Base-by-base conservation (phyloP, 305 asterid species). In the Fraxinus baroniana region DNA sequence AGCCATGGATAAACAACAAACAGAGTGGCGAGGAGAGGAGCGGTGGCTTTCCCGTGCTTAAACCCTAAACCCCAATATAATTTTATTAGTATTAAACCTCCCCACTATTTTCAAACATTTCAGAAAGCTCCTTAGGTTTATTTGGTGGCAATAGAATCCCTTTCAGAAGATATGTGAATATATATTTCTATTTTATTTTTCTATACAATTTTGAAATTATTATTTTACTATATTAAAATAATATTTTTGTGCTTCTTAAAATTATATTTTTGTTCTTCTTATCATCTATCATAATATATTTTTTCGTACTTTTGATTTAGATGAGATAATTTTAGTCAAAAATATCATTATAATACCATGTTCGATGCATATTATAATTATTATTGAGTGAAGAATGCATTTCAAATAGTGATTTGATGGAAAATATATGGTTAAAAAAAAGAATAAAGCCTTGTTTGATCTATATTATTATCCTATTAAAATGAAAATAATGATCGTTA, bases 1-100 rank as follows among this genome's bases (percentile, higher is more conserved):
- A 85, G 90, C 89, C 94, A 90, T 89, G 75, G 78, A 82, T 77
- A 78, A 78, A 81, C 26, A 12, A 28, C n/a, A 64, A 12, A 28
- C n/a, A 64, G 18, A 8, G 72, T 9, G 17, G 72, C 72, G 17
- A 20, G 0, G 72, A 12, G 66, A 5, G 66, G 8, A 4, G 66
- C 66, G 26, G 26, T 1, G 66, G 32, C 10, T 35, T 17, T 30
- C 28, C 71, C 36, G 32, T 78, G 77, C 78, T 76, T 82, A 82
- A 86, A 82, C 88, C 89, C 88, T 84, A 88, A 84, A 80, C 80
- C 86, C 83, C 78, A 4, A 68, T 2, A 17, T 17, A 6, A 37
- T 37, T 37, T 37, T 37, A 37, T 37, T 36, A 36, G 9, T 37
- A 37, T 37, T 37, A 37, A 37, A 60, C 70, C 70, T 20, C 70